phyloP scores from a whole-genome alignment of 1,139 yeast species.

The Yamadazyma jaroonii region DNA sequence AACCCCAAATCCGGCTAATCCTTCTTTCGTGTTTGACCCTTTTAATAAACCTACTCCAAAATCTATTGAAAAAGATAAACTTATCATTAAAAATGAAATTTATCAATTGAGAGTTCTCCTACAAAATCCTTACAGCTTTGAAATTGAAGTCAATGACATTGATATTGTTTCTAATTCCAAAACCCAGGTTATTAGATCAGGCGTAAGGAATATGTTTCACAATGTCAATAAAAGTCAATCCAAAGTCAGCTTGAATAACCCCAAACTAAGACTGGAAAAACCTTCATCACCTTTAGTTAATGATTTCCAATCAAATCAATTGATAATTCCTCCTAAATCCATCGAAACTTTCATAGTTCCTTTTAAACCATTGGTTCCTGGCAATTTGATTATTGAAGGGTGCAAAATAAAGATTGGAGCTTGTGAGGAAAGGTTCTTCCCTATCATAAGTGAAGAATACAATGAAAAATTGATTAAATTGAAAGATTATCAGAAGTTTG shows the following conservation, averaged over 20 bases:
- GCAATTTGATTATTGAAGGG: conserved; percentile 31
- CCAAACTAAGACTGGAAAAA: conserved; percentile 9
- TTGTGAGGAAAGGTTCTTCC: conserved; percentile 31
- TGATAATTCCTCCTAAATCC: conserved; percentile 27
- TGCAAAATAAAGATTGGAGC: conserved; percentile 27
- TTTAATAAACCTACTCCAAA: conserved; percentile 13
- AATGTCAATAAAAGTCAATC: conserved; percentile 2
- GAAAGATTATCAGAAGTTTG: conserved; percentile 1
- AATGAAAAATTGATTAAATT: conserved; percentile 4
- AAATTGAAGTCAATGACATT: conserved; percentile 58
- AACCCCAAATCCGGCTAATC: conserved; percentile 4
- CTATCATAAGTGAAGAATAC: conserved; percentile 26
- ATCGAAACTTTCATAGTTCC: conserved; percentile 32
- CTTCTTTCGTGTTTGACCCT: conserved; percentile 34
- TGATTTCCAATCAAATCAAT: conserved; percentile 2
- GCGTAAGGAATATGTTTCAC: conserved; percentile 3
- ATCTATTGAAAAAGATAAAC: conserved; percentile 24
- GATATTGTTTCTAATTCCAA: conserved; percentile 33
- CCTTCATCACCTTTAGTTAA: conserved; percentile 2
- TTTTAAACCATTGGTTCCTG: conserved; percentile 33
- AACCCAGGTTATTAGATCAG: conserved; percentile 26
- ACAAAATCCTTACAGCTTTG: conserved; percentile 82
- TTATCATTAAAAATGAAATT: conserved; percentile 55
- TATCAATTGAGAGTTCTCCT: conserved; percentile 53
- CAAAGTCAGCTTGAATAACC: conserved; percentile 11